These are phyloP conservation scores for Torulaspora pretoriensis DNA, from an alignment of 1,139 yeast species.

Conservation along the genomic window DNA sequence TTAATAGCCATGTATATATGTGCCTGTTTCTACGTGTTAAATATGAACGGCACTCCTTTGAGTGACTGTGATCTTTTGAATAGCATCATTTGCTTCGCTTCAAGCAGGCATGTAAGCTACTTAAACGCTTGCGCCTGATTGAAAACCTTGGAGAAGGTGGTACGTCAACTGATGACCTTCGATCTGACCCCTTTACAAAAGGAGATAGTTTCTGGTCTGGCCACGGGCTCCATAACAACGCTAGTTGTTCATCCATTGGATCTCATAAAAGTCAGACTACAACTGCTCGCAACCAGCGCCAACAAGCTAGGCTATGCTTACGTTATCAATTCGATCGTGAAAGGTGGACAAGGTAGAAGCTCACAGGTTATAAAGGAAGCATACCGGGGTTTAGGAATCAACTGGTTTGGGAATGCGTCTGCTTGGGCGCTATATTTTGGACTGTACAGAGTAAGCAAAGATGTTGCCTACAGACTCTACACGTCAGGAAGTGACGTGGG, in stretches of 20 bases:
- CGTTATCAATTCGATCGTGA: slow-evolving; percentile 18
- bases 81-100: not conserved
- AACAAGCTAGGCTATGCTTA: slow-evolving; percentile 20
- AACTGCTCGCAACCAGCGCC: slow-evolving; percentile 37
- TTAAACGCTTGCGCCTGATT: not conserved
- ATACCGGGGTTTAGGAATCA: slow-evolving; percentile 81
- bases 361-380: slow-evolving; percentile 35
- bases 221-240: slow-evolving; percentile 82
- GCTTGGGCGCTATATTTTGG: slow-evolving; percentile 90
- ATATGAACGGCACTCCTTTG: not conserved
- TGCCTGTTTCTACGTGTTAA: slow-evolving; percentile 12
- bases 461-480: slow-evolving; percentile 24
- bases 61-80: not conserved
- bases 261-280: slow-evolving; percentile 75
- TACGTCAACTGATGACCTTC: slow-evolving; percentile 3
- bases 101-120: not conserved
- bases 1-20: slow-evolving; percentile 15
- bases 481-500: slow-evolving; percentile 2
- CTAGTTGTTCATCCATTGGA: slow-evolving; percentile 84
- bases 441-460: slow-evolving; percentile 60
- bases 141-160: not conserved
- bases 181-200: slow-evolving; percentile 35
- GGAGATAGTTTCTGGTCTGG: slow-evolving; percentile 70
- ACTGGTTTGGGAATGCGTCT: slow-evolving; percentile 72
- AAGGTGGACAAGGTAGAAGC: slow-evolving; percentile 3